Percentiles rank a stretch among this genome's conserved stretches.
phyloP scores from a whole-genome alignment of 176 grass and related monocot genomes.

The Cenchrus fungigraminus region DNA sequence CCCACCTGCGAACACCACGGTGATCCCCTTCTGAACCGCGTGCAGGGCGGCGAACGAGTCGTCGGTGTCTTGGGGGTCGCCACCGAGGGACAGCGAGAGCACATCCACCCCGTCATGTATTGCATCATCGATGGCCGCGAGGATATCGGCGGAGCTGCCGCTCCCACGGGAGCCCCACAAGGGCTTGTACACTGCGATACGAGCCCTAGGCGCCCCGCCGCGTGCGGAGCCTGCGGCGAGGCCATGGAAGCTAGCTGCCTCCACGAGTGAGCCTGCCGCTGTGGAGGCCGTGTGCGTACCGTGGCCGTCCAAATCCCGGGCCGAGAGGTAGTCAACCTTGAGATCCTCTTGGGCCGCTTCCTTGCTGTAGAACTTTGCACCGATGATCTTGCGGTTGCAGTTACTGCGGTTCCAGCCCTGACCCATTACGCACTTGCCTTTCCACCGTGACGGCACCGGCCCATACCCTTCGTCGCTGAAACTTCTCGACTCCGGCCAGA shows the following conservation, averaged over 20 bases:
- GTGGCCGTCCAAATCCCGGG: not conserved
- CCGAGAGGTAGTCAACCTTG: not conserved
- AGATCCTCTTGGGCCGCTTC: not conserved
- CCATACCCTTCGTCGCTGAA: not conserved
- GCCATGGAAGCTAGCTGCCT: constrained; percentile 19
- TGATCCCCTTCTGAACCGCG: constrained; percentile 38
- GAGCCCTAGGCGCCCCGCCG: not conserved
- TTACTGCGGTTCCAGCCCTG: not conserved
- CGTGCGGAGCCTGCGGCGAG: not conserved
- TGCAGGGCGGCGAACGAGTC: constrained; percentile 11
- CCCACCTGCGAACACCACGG: not conserved
- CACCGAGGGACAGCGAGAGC: constrained; percentile 12
- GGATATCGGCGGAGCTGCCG: not conserved
- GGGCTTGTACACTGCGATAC: constrained; percentile 34
- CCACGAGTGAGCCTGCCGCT: not conserved
- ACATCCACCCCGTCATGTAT: constrained; percentile 40
- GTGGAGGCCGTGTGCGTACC: constrained; percentile 52
- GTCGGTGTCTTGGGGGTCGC: no score
- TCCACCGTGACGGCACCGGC: constrained; percentile 34
- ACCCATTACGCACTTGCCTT: constrained; percentile 7
- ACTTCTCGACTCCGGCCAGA: no score
- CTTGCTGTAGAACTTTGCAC: constrained; percentile 7
- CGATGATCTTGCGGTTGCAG: constrained; percentile 48
- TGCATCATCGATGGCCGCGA: constrained; percentile 38
- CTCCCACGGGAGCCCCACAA: not conserved